Percentiles rank a stretch among this genome's conserved stretches.
These are phyloP conservation scores for Trichoderma oligosporum DNA, from an alignment of 2,329 filamentous ascomycete species.

Conservation along the genomic window DNA sequence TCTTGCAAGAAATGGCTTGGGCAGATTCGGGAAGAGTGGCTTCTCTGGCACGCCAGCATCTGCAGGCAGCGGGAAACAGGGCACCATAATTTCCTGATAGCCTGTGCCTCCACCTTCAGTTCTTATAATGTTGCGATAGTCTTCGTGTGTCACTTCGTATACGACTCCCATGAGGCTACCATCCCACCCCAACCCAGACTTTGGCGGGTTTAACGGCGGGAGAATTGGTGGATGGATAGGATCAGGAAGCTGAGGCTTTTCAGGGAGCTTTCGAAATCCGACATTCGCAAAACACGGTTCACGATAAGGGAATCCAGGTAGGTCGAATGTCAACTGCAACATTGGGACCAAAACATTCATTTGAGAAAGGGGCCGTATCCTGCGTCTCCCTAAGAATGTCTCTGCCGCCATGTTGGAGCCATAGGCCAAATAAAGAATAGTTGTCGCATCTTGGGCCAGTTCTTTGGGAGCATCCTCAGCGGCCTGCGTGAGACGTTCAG, in stretches of 20 bases:
- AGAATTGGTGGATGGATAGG: slow-evolving; percentile 31
- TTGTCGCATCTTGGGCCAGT: slow-evolving; percentile 33
- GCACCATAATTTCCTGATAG: slow-evolving; percentile 80
- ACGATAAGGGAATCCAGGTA: slow-evolving; percentile 77
- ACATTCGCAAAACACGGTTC: slow-evolving; percentile 94
- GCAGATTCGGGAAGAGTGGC: slow-evolving; percentile 50
- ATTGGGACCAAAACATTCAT: slow-evolving; percentile 78
- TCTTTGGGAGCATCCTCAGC: slow-evolving; percentile 26
- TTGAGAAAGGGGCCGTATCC: slow-evolving; percentile 76
- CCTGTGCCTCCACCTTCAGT: slow-evolving; percentile 83
- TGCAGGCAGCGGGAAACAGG: slow-evolving; percentile 67
- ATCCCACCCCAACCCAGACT: slow-evolving; percentile 51
- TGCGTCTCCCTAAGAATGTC: slow-evolving; percentile 73
- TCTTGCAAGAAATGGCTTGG: slow-evolving; percentile 72
- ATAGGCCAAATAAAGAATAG: slow-evolving; percentile 80
- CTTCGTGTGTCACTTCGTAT: slow-evolving; percentile 81
- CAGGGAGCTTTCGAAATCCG: slow-evolving; percentile 53
- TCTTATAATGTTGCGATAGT: slow-evolving; percentile 81
- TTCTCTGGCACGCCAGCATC: slow-evolving; percentile 58
- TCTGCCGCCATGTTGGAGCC: slow-evolving; percentile 81
- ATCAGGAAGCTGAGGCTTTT: slow-evolving; percentile 35
- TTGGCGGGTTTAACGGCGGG: slow-evolving; percentile 27
- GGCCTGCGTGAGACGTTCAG: slow-evolving; percentile 30
- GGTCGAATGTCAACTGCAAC: slow-evolving; percentile 75
- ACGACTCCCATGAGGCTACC: slow-evolving; percentile 89